Conservation (phyloP, 495 filamentous ascomycete species). For the Ascobolus immersus region DNA sequence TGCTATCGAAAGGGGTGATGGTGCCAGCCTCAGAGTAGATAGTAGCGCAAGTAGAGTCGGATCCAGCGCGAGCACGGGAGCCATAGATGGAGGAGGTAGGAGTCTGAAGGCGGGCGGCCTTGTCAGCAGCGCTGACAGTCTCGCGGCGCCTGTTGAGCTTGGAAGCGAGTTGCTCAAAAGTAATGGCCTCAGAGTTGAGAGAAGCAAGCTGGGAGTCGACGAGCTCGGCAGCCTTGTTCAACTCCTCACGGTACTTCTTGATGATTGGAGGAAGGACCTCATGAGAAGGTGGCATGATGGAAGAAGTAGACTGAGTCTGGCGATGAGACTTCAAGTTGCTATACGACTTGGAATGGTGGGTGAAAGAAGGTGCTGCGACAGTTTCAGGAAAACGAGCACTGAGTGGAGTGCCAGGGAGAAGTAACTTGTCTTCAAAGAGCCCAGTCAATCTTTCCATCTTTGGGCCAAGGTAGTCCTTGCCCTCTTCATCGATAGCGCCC, state of each 20-base stretch:
- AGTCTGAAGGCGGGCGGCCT: not conserved
- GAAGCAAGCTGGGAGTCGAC: slow-evolving; percentile 15
- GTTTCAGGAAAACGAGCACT: slow-evolving; percentile 11
- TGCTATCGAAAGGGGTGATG: slow-evolving; percentile 12
- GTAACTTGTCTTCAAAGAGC: slow-evolving; percentile 15
- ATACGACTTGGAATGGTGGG: not conserved
- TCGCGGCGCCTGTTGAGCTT: slow-evolving; percentile 3
- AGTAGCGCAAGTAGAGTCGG: slow-evolving; percentile 15
- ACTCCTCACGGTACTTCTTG: slow-evolving; percentile 14
- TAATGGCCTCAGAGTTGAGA: slow-evolving; percentile 10
- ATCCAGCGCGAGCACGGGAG: slow-evolving; percentile 13
- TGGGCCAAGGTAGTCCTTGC: slow-evolving; percentile 9
- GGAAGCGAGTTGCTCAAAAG: not conserved
- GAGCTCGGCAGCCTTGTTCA: slow-evolving; percentile 12
- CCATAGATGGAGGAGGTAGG: not conserved
- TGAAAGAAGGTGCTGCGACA: slow-evolving; percentile 7
- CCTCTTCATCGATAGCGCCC: too few species aligned
- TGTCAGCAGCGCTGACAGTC: slow-evolving; percentile 1
- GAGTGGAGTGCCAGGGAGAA: slow-evolving; percentile 9
- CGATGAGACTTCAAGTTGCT: slow-evolving; percentile 8
- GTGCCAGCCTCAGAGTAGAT: slow-evolving; percentile 16
- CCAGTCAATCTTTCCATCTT: slow-evolving; percentile 15
- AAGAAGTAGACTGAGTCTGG: slow-evolving; percentile 10
- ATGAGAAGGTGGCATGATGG: slow-evolving; percentile 7
- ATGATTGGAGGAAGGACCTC: slow-evolving; percentile 3